Conservation (phyloP, 768 basidiomycete genomes). For the Tricholoma bakamatsutake region DNA sequence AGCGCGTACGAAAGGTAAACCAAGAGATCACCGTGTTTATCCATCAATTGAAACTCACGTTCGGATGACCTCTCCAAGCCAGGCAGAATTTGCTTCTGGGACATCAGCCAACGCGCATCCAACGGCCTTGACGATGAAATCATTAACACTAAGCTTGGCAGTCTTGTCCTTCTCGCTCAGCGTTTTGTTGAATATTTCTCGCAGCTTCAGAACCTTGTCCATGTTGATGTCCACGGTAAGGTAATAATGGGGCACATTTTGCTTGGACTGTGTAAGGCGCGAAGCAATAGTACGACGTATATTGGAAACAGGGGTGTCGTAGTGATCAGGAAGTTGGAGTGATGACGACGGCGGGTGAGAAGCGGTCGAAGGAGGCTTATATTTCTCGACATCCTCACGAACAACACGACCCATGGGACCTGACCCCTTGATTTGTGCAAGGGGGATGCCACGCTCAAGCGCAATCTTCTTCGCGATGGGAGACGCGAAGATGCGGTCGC, state of each 20-base stretch:
- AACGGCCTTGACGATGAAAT: constrained; percentile 95
- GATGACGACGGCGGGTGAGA: constrained; percentile 43
- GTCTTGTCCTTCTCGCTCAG: constrained; percentile 82
- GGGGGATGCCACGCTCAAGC: constrained; percentile 86
- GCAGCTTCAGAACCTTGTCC: constrained; percentile 91
- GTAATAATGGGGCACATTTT: constrained; percentile 96
- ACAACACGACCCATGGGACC: constrained; percentile 94
- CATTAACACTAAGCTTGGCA: constrained; percentile 94
- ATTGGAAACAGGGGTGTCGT: constrained; percentile 85
- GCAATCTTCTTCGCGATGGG: constrained; percentile 98
- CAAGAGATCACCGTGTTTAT: background rate
- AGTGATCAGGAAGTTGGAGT: constrained; percentile 64
- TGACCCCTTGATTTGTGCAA: constrained; percentile 85
- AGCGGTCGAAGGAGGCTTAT: constrained; percentile 51
- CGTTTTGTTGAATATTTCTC: constrained; percentile 93
- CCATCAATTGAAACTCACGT: constrained; percentile 53
- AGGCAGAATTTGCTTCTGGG: constrained; percentile 96
- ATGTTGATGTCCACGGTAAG: constrained; percentile 92
- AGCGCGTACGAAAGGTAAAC: constrained; percentile 1
- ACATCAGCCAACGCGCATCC: constrained; percentile 90
- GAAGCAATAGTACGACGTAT: constrained; percentile 93
- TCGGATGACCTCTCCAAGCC: constrained; percentile 93
- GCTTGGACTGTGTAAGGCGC: constrained; percentile 89
- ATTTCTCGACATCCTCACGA: constrained; percentile 92
- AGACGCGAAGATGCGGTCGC: constrained; percentile 88